A percentile compares a stretch with the other conserved stretches of the same genome.
Evolutionary conservation across 768 basidiomycete genomes (phyloP).

Genomic region (Coprinellus micaceus): DNA sequence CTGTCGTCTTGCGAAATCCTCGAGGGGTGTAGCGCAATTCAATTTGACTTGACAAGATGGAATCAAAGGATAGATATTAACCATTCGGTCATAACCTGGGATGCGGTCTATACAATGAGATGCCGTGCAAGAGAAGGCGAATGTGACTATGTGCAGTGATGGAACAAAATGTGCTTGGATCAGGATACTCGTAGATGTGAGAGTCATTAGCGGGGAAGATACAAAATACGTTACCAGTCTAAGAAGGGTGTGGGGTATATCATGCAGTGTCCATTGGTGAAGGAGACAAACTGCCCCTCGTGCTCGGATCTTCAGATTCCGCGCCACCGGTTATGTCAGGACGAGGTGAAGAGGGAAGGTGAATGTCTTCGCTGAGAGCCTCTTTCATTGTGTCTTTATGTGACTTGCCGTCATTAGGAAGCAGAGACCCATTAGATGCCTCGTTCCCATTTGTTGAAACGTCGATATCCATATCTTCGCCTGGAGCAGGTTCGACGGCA

Average conservation of each 20-base stretch:
- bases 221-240: constrained; percentile 15
- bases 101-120: background rate
- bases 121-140: too few species aligned
- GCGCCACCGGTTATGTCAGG: constrained; percentile 9
- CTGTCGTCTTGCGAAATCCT: background rate
- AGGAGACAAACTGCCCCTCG: constrained; percentile 44
- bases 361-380: constrained; percentile 5
- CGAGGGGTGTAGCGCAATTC: too few species aligned
- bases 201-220: constrained; percentile 12
- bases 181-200: background rate
- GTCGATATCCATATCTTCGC: constrained; percentile 10
- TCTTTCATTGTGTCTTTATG: background rate
- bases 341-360: background rate
- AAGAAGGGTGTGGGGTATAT: constrained; percentile 23
- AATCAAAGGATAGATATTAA: too few species aligned
- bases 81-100: too few species aligned
- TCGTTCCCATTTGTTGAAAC: constrained; percentile 8
- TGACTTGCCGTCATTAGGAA: background rate
- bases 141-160: background rate
- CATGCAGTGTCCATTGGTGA: constrained; percentile 23
- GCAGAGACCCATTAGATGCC: background rate
- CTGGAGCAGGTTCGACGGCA: constrained; percentile 68
- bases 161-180: background rate
- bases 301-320: constrained; percentile 27
- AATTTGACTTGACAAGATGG: too few species aligned